phyloP scores from a whole-genome alignment of 1,284 basidiomycete genomes.

The Apiotrichum mycotoxinovorans region DNA sequence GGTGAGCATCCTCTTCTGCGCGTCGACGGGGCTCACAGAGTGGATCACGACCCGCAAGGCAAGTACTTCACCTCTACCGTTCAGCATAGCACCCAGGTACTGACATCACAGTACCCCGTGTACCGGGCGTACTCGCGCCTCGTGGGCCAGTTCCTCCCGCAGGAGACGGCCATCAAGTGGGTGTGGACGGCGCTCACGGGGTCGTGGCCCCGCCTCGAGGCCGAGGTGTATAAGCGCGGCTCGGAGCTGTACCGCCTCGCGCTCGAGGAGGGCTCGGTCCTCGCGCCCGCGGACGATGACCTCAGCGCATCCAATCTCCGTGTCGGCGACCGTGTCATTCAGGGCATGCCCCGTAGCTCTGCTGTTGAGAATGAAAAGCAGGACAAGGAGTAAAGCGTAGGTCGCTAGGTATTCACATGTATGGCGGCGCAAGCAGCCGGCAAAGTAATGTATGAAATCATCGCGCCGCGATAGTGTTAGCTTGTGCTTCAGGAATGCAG shows the following conservation, averaged over 20 bases:
- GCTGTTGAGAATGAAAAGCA: neutral
- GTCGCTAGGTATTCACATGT: too few relatives aligned
- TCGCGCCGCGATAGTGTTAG: too few relatives aligned
- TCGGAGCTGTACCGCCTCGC: neutral
- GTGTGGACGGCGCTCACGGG: constrained; percentile 35
- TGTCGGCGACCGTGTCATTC: neutral
- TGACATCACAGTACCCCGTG: constrained; percentile 58
- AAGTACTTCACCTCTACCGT: neutral
- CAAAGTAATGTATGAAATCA: too few relatives aligned
- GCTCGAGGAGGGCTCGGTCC: neutral
- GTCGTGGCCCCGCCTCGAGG: neutral
- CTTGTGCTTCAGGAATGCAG: too few relatives aligned
- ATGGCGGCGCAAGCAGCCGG: too few relatives aligned
- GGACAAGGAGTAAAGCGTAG: too few relatives aligned
- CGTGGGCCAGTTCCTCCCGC: constrained; percentile 76
- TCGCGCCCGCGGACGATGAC: neutral
- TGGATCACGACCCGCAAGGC: constrained; percentile 67
- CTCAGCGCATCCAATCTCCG: neutral
- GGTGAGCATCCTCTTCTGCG: constrained; percentile 61
- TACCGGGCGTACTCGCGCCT: constrained; percentile 71
- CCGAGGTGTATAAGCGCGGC: constrained; percentile 5
- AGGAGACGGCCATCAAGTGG: constrained; percentile 53
- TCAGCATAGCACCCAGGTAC: too few relatives aligned
- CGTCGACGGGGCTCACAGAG: constrained; percentile 75
- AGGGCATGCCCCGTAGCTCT: neutral